A percentile compares a stretch with the other conserved stretches of the same genome.
Evolutionary conservation across 352 stramenopile genomes (phyloP).

Genomic region (Nothophytophthora sp.): DNA sequence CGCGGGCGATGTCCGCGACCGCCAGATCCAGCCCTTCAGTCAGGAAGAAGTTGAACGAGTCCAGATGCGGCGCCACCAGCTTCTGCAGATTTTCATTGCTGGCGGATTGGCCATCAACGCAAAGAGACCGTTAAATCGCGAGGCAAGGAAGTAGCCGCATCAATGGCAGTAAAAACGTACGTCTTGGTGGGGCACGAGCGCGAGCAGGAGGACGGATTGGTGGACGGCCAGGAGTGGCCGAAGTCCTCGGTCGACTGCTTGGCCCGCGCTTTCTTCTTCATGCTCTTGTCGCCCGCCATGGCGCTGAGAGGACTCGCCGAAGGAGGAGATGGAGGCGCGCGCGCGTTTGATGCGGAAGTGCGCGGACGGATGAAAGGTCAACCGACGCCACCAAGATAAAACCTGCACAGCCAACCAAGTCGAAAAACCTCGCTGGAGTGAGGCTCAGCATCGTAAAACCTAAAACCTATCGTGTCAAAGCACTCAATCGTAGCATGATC

Average conservation of each 20-base stretch:
- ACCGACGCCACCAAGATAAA: slow-evolving; percentile 14
- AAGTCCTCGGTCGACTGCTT: slow-evolving; percentile 10
- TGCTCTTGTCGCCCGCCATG: slow-evolving; percentile 53
- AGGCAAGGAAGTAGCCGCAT: neutral
- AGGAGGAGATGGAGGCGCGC: slow-evolving; percentile 3
- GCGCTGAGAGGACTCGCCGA: slow-evolving; percentile 3
- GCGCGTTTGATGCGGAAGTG: slow-evolving; percentile 32
- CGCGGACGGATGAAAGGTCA: slow-evolving; percentile 32
- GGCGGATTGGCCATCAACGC: slow-evolving; percentile 9
- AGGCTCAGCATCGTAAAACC: slow-evolving; percentile 18
- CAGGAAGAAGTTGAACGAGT: slow-evolving; percentile 99
- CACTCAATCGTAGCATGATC: no score
- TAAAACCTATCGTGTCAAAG: slow-evolving; percentile 22
- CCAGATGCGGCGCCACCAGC: slow-evolving; percentile 96
- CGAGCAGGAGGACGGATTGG: slow-evolving; percentile 78
- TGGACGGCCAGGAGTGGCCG: slow-evolving; percentile 74
- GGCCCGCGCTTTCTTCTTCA: slow-evolving; percentile 46
- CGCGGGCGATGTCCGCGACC: slow-evolving; percentile 90
- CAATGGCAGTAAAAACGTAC: slow-evolving; percentile 25
- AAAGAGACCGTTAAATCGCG: slow-evolving; percentile 2
- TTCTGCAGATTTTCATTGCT: slow-evolving; percentile 86
- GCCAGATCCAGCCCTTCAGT: slow-evolving; percentile 93
- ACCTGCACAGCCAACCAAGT: slow-evolving; percentile 36
- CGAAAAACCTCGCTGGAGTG: neutral
- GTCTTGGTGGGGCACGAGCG: slow-evolving; percentile 72